Base-by-base conservation (phyloP, 2,329 filamentous ascomycete species). In the Graphiopsis chlorocephala region DNA sequence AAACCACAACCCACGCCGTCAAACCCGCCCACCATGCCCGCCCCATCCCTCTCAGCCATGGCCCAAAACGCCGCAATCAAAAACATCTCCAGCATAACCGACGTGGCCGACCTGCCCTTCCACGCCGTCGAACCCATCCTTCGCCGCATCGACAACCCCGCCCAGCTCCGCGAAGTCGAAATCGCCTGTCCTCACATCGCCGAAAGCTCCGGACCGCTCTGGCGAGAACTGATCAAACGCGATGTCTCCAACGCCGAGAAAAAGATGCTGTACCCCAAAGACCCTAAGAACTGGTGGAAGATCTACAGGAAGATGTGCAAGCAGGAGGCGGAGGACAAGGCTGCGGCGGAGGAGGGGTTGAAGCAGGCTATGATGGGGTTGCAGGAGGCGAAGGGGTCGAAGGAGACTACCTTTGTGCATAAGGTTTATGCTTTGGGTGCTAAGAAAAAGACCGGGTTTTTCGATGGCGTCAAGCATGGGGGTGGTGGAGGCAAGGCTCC, bases 141-240 rank as follows among this genome's bases (percentile, higher is more conserved):
- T 33, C 73, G 85, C 60, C 88, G 88, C 64, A 81, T 98, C 64
- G 87, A 90, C 62, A 89, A 85, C 68, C 88, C 93, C 1, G 79
- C 84, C 52, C 93, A 96, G 75, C 86, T 98, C 33, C 78, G 81
- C 69, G 77, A 83, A 64, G 84, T 97, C 65, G 93, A 97, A 78
- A 67, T 84, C 59, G 87, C 88, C 73, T 93, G 89, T 5, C 91
- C 92, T 0, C 91, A 96, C 68, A 84, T 97, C 60, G 82, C 85
- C 66, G 86, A 87, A 42, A 82, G 90, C 64, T 88, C 88, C 45
- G 84, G 81, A 23, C 90, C 93, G 70, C 81, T 94, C 67, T 97
- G 94, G 94, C 78, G 87, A 48, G 84, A 86, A 29, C 85, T 97
- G 72, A 95, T 98, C 76, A 85, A 86, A 60, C 86, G 88, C 56